Base-by-base conservation (phyloP, 2,329 filamentous ascomycete genomes). In the Coniochaeta sp. region DNA sequence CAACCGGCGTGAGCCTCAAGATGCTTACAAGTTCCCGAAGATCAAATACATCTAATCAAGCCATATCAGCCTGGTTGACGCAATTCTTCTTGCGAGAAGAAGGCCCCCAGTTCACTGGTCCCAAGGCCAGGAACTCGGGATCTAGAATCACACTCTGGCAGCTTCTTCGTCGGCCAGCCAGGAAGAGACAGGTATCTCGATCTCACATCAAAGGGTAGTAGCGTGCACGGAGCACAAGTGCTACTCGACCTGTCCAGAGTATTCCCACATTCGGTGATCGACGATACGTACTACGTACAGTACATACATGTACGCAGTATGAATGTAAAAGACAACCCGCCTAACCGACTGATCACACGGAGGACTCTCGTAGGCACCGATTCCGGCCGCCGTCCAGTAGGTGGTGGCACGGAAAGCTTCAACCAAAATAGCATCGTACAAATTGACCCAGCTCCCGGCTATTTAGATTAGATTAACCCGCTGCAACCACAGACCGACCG, bases 401-500 rank as follows among this genome's bases (percentile, higher is more conserved):
- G 26, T 4, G 19, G 54, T 36, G 55, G 19, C 50, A 64, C 55
- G 61, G 59, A 28, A 62, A 50, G 44, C 38, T 24, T 54, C 19
- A 55, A 64, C 63, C 59, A 67, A 68, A 67, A 67, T 67, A 66
- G 65, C 61, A 66, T 28, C 61, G 59, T 58, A 64, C 64, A 67
- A 59, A 67, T 64, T 67, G 62, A 47, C n/a, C 17, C 44, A 44
- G 55, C 47, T 62, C 42, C 63, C 65, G 65, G 66, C 64, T 67
- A 65, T 67, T 64, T 66, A 59, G 55, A 22, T 62, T 62, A 65
- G 50, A 65, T 66, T 66, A 61, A 62, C 47, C 60, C 61, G 62
- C 60, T 64, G 59, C 62, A 59, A 63, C 64, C 22, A 26, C 24
- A 30, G 47, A 26, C 5, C 47, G 30, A 17, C 36, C 30, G 2